Evolutionary conservation across 2,329 filamentous ascomycete species (phyloP).

Genomic region (Calcarisporium arbuscula): DNA sequence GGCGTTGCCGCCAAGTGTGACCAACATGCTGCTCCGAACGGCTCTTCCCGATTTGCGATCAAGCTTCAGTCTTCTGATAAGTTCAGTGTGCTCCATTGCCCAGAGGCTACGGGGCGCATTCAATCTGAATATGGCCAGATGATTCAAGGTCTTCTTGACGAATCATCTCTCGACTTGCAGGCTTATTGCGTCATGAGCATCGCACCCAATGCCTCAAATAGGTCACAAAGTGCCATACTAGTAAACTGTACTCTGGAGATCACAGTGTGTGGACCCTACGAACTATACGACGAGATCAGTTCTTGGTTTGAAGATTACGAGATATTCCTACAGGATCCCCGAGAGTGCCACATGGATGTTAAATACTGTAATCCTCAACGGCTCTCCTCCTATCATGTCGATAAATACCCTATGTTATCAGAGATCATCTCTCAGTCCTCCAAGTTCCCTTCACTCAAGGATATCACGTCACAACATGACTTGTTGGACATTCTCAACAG

Average conservation of each 20-base stretch:
- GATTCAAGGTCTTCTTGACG: neutral
- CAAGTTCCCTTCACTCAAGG: neutral
- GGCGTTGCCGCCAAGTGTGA: neutral
- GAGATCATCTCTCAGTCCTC: neutral
- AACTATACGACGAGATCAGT: slow-evolving; percentile 1
- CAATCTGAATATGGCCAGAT: neutral
- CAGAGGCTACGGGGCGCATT: neutral
- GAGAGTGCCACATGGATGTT: neutral
- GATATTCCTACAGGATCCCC: slow-evolving; percentile 5
- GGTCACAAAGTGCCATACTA: neutral
- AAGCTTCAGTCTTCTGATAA: neutral
- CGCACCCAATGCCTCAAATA: neutral
- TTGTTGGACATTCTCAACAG: slow-evolving; percentile 1
- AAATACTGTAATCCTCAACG: slow-evolving; percentile 4
- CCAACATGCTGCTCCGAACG: neutral
- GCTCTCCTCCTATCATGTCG: neutral
- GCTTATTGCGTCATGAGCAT: neutral
- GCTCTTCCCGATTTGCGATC: neutral
- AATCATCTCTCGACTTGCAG: neutral
- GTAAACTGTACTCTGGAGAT: neutral
- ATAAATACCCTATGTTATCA: no score
- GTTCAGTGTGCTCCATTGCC: neutral
- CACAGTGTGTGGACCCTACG: neutral
- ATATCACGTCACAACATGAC: neutral
- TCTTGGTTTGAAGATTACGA: slow-evolving; percentile 3